These are phyloP conservation scores for Chrysosporium keratinophilum DNA, from an alignment of 2,329 filamentous ascomycete genomes.

Conservation along the genomic window DNA sequence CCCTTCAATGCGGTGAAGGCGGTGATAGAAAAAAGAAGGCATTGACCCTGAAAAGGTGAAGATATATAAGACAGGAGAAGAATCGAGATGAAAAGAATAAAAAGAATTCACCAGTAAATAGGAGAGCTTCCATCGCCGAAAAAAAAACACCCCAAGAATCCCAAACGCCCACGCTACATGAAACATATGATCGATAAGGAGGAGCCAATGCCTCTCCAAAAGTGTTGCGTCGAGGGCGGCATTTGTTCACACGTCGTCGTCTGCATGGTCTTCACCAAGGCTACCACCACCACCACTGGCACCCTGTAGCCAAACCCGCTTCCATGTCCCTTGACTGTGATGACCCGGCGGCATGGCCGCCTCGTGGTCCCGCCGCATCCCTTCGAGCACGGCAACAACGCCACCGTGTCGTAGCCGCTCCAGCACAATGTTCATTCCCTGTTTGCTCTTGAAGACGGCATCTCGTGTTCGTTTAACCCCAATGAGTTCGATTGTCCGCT, in stretches of 20 bases:
- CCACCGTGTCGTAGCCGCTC: conserved; percentile 55
- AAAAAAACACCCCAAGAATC: conserved; percentile 2
- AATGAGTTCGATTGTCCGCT: conserved; percentile 55
- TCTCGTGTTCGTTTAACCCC: conserved; percentile 51
- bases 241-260: conserved; percentile 9
- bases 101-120: conserved; percentile 3
- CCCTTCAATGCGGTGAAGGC: background rate
- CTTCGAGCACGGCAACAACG: conserved; percentile 58
- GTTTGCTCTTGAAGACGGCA: conserved; percentile 51
- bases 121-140: conserved; percentile 15
- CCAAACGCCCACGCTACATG: conserved; percentile 14
- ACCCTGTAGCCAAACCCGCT: conserved; percentile 33
- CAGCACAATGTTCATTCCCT: conserved; percentile 58
- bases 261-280: conserved; percentile 7
- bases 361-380: conserved; percentile 54
- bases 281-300: conserved; percentile 16
- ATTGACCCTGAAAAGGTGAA: background rate
- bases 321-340: conserved; percentile 33
- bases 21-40: background rate
- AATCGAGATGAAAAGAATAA: background rate
- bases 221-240: background rate
- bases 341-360: conserved; percentile 20
- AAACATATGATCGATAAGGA: background rate
- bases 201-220: background rate
- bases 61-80: conserved; percentile 5